Percentiles rank a stretch among this genome's conserved stretches.
These are phyloP conservation scores for Arthrobotrys sphaeroides DNA, from an alignment of 2,329 filamentous ascomycete genomes.

Conservation along the genomic window DNA sequence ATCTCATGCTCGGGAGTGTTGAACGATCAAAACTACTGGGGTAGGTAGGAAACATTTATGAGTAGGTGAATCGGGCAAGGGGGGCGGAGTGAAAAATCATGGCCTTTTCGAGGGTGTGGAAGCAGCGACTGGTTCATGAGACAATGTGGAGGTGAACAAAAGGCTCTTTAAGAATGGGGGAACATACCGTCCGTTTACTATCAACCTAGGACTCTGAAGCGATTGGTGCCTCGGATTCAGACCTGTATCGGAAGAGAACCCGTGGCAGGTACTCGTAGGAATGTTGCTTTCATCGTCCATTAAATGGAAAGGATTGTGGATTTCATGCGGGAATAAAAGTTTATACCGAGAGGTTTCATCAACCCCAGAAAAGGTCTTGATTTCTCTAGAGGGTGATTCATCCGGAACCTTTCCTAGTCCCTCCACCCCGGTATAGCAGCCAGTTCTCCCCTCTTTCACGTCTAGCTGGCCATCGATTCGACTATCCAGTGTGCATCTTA, in stretches of 20 bases:
- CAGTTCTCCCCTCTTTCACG: conserved; percentile 2
- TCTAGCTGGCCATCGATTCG: conserved; percentile 20
- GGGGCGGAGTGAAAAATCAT: neutral
- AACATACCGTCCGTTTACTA: conserved; percentile 37
- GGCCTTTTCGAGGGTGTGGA: too few species aligned
- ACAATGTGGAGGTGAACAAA: too few species aligned
- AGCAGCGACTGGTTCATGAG: too few species aligned
- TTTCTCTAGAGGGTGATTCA: conserved; percentile 1
- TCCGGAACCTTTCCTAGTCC: conserved; percentile 16
- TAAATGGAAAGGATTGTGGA: conserved; percentile 17
- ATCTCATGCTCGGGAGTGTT: too few species aligned
- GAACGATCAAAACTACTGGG: too few species aligned
- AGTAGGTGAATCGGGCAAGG: neutral
- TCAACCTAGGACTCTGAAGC: conserved; percentile 11
- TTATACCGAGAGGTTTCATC: conserved; percentile 41
- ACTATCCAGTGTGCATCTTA: conserved; percentile 28
- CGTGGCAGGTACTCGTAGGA: neutral
- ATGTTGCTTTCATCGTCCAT: conserved; percentile 18
- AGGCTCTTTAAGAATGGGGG: neutral
- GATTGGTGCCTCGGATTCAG: conserved; percentile 16
- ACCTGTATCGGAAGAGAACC: conserved; percentile 9
- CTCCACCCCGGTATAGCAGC: conserved; percentile 21
- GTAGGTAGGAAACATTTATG: too few species aligned
- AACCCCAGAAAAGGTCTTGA: neutral
- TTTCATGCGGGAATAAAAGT: conserved; percentile 29